Evolutionary conservation across 345 rosid genomes (phyloP), one percentile per base, ranked within the genome.

Genomic region (Barbarea vulgaris): DNA sequence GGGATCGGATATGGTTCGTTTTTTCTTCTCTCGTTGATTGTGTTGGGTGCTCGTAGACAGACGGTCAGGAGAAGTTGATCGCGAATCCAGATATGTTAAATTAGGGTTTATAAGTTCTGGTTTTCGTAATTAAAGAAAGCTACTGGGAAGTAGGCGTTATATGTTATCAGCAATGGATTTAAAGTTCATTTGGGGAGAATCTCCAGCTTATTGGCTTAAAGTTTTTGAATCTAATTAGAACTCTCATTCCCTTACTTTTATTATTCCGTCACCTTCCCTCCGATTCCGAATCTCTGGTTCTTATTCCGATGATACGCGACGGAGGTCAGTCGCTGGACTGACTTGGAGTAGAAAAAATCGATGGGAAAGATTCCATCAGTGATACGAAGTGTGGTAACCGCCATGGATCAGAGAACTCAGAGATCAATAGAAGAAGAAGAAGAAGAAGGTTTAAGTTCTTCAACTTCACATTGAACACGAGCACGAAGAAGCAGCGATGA

Each of bases 41-140:
- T 85, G 46, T 46, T 84, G 66, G 81, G 91, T 61, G 79, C 86
- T 41, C 79, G 82, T 18, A 83, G 81, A n/a, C n/a, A n/a, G n/a
- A 30, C 78, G 83, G 53, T 73, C 78, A 68, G 86, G 85, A 30
- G 92, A 84, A 76, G 88, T 88, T 56, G 97, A 92, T 81, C 90
- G n/a, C n/a, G n/a, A n/a, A n/a, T n/a, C n/a, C n/a, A n/a, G n/a
- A n/a, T n/a, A n/a, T n/a, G n/a, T n/a, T n/a, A n/a, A n/a, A n/a
- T n/a, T n/a, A n/a, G n/a, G n/a, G n/a, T n/a, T n/a, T n/a, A n/a
- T n/a, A n/a, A n/a, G n/a, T n/a, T n/a, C n/a, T n/a, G n/a, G n/a
- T n/a, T n/a, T n/a, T n/a, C n/a, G n/a, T n/a, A n/a, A n/a, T n/a
- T n/a, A n/a, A n/a, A n/a, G n/a, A n/a, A n/a, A n/a, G n/a, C n/a